phyloP scores from a whole-genome alignment of 2,329 filamentous ascomycete species.

The Xylaria sp. region DNA sequence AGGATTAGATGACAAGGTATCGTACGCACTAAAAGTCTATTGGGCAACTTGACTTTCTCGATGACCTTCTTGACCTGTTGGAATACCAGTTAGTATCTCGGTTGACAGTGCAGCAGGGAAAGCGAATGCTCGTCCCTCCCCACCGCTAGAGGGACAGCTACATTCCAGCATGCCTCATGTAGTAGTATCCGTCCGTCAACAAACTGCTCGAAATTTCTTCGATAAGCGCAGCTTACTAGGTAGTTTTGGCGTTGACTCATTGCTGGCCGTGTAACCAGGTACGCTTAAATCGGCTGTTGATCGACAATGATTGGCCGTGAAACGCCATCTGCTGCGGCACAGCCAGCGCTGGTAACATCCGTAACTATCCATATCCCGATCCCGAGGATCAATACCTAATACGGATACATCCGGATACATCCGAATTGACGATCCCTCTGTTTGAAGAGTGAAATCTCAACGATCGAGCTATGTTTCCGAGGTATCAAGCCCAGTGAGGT shows the following conservation, averaged over 20 bases:
- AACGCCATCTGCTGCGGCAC: constrained; percentile 19
- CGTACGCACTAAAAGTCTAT: background rate
- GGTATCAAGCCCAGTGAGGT: constrained; percentile 1
- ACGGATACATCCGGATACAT: constrained; percentile 13
- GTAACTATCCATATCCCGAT: constrained; percentile 10
- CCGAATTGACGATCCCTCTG: background rate
- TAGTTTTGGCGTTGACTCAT: background rate
- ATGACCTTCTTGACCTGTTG: background rate
- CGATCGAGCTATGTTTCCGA: background rate
- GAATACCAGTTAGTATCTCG: constrained; percentile 1
- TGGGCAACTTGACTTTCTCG: background rate
- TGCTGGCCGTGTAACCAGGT: background rate
- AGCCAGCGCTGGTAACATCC: constrained; percentile 3
- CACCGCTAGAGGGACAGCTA: background rate
- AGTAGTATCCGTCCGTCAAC: background rate
- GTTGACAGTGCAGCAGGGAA: constrained; percentile 14
- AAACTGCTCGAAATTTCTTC: background rate
- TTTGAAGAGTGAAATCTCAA: constrained; percentile 1
- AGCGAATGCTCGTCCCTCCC: background rate
- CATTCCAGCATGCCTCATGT: background rate
- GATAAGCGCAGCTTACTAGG: constrained; percentile 1
- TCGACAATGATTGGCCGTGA: constrained; percentile 13
- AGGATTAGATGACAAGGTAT: background rate
- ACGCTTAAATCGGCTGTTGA: constrained; percentile 8
- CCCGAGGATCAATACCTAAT: background rate